Base-by-base conservation (phyloP, 805 yeast species). In the Saccharomycopsis olivae region DNA sequence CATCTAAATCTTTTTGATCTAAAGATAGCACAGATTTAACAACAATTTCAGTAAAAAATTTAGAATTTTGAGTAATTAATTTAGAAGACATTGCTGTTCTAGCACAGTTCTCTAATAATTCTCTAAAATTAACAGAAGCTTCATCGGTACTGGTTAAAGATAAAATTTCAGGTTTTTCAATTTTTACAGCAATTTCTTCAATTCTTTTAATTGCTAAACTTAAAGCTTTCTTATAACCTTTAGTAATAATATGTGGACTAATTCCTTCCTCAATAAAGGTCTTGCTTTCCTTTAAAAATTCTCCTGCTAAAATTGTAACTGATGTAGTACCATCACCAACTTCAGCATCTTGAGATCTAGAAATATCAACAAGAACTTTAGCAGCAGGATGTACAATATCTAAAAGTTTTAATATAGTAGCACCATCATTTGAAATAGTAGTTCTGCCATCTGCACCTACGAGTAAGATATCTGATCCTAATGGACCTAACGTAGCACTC, bases 301-400 rank as follows among this genome's bases (percentile, higher is more conserved):
- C 98, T 41, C 96, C 96, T 2, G 97, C 96, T 43, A 92, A 61
- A 24, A 89, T 79, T 0, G 96, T 84, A 16, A 89, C 98, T 21
- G 95, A 81, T 1, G 98, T 89, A 33, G 98, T 89, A 50, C 98
- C 98, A 62, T 89, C 98, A 45, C 98, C 98, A 49, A 92, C 95
- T 60, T 89, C 97, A 45, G 94, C 95, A 58, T 89, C 98, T 64
- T 89, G 98, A 2, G 95, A 87, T 58, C 94, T 80, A 14, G 96
- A 83, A 43, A 89, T 83, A 57, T 89, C 95, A 39, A 89, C 98
- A 50, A 89, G 66, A 45, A 89, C 88, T 59, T 86, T 87, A 10
- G 98, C 98, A 9, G 99, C 98, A 8, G 99, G 98, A 55, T 92
- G 98, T 19, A 92, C 96, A 41, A 92, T 94, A 55, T 92, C 98